A percentile compares a stretch with the other conserved stretches of the same genome.
phyloP scores from a whole-genome alignment of 192 early-diverging fungal genomes.

The Radiomyces spectabilis region DNA sequence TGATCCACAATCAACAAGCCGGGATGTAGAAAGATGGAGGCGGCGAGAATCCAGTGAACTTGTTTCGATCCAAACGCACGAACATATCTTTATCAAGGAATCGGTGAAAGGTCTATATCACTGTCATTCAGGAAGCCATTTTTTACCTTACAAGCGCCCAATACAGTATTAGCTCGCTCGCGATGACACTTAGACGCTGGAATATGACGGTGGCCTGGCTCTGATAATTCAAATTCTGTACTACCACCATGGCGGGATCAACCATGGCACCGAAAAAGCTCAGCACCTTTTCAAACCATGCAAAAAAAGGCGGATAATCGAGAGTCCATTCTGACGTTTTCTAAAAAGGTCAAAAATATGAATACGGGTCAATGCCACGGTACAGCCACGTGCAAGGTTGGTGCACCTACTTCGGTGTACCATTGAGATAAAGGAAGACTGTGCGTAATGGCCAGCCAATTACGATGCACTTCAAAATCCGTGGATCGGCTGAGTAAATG shows the following conservation, averaged over 20 bases:
- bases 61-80: slow-evolving; percentile 14
- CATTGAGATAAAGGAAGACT: slow-evolving; percentile 72
- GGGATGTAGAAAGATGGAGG: slow-evolving; percentile 58
- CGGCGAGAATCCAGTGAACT: slow-evolving; percentile 38
- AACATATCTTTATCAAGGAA: too few species aligned
- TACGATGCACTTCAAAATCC: slow-evolving; percentile 98
- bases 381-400: neutral
- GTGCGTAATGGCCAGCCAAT: slow-evolving; percentile 93
- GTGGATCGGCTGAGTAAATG: slow-evolving; percentile 64
- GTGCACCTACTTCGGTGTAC: slow-evolving; percentile 83
- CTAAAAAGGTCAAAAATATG: slow-evolving; percentile 15
- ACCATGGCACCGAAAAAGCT: slow-evolving; percentile 42
- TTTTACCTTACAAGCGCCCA: slow-evolving; percentile 51
- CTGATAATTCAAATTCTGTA: slow-evolving; percentile 62
- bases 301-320: slow-evolving; percentile 98
- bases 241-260: slow-evolving; percentile 71
- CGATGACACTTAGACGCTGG: slow-evolving; percentile 77
- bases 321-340: slow-evolving; percentile 86
- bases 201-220: slow-evolving; percentile 65
- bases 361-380: neutral
- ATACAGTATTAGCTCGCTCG: slow-evolving; percentile 74
- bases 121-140: too few species aligned
- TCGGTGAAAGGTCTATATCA: too few species aligned
- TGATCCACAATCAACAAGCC: slow-evolving; percentile 85
- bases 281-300: slow-evolving; percentile 86